phyloP scores from a whole-genome alignment of 208 protist genomes.

The Naegleria gruberi region DNA sequence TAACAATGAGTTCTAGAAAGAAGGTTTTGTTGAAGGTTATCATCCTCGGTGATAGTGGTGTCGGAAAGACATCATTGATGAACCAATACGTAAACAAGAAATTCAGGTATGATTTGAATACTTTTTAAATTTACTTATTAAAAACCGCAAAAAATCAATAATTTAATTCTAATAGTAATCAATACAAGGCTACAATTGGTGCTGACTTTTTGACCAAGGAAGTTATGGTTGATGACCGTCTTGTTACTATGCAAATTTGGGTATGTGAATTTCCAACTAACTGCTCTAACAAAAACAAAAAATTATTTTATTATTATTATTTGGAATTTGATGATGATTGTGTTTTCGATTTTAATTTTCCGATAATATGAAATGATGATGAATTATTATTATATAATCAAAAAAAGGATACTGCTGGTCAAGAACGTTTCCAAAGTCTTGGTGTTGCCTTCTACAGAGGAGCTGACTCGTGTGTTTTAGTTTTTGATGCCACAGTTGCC shows the following conservation, averaged over 20 bases:
- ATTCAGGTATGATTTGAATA: conserved; percentile 37
- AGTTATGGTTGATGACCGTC: conserved; percentile 70
- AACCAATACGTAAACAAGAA: conserved; percentile 85
- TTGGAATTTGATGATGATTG: neutral
- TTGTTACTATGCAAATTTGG: conserved; percentile 33
- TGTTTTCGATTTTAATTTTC: neutral
- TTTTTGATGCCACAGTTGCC: conserved; percentile 29
- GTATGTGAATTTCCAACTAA: neutral
- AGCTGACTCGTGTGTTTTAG: conserved; percentile 67
- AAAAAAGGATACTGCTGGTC: conserved; percentile 50
- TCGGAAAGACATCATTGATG: conserved; percentile 68
- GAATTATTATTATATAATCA: too few relatives aligned
- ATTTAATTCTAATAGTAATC: conserved; percentile 35
- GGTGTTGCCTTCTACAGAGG: conserved; percentile 86
- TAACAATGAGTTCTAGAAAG: conserved; percentile 15
- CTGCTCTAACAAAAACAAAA: too few relatives aligned
- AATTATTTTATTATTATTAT: too few relatives aligned
- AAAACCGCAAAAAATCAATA: neutral
- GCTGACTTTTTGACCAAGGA: conserved; percentile 89
- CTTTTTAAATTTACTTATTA: neutral
- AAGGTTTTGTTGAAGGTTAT: conserved; percentile 36
- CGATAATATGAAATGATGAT: too few relatives aligned
- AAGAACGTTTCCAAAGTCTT: conserved; percentile 87
- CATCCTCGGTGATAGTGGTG: conserved; percentile 38
- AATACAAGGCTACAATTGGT: conserved; percentile 90